Evolutionary conservation across 257 asterid genomes (phyloP), one percentile per base, ranked within the genome.

Genomic region (Leptodermis oblonga): DNA sequence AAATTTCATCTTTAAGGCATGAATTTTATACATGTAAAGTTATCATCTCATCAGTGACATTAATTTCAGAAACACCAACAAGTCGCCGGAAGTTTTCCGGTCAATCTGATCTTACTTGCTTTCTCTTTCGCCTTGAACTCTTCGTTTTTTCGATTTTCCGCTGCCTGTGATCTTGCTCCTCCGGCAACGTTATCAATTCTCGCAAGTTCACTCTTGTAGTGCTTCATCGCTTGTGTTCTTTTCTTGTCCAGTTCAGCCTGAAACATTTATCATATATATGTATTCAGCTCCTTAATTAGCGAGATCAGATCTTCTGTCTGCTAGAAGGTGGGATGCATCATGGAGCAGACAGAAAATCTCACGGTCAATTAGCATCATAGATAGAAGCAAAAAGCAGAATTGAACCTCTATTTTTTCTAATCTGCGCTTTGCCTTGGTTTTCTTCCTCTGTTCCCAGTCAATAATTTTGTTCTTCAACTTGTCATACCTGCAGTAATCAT

Each of bases 231-330:
- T 72, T 80, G 88, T 55, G 78, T 81, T 76, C 83, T 83, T 74
- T 70, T 78, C 73, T 73, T 83, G 79, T 91, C 90, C 81, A 87
- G 51, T 81, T 85, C 87, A 68, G 87, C 94, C 98, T 92, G 90
- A 66, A 79, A 68, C 41, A 37, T 52, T 3, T 23, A 53, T 26
- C 13, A 54, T 41, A n/a, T n/a, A 10, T 30, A n/a, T n/a, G 11
- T 33, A 22, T 49, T 69, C n/a, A 69, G 20, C 25, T 71, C n/a
- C 65, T 36, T 69, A 22, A 1, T 1, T 22, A n/a, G 13, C 59
- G 9, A 22, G 28, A n/a, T 52, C 23, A 52, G 59, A 7, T 52
- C 28, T 1, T 2, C 3, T 52, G 23, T 6, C 23, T 48, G 4
- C 59, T 22, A n/a, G 31, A 52, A 30, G 7, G 23, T 52, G 10